A percentile compares a stretch with the other conserved stretches of the same genome.
Evolutionary conservation across 129 eudicot species (phyloP).

Genomic region (Artemisia argyi): DNA sequence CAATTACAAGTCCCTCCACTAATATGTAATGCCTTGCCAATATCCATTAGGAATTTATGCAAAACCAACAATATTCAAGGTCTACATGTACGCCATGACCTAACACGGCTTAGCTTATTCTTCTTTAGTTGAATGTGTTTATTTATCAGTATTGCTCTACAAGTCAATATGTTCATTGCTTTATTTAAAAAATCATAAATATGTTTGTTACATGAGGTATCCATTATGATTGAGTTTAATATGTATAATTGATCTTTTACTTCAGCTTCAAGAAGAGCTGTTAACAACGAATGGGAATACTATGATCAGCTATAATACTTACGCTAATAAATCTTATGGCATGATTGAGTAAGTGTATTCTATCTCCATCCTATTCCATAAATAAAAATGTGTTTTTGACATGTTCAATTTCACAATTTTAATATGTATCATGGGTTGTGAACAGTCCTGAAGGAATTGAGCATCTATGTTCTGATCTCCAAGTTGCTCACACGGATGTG

Average conservation of each 20-base stretch:
- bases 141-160: background rate
- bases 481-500: constrained; percentile 74
- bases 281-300: no score
- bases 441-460: constrained; percentile 48
- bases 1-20: no score
- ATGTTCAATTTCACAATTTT: constrained; percentile 1
- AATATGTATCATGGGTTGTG: background rate
- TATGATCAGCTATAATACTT: no score
- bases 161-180: no score
- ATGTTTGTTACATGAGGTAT: no score
- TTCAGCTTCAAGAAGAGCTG: no score
- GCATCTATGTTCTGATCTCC: constrained; percentile 64
- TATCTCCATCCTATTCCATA: background rate
- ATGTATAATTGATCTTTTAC: no score
- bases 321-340: no score
- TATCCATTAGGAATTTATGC: background rate
- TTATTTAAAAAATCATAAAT: no score
- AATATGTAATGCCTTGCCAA: no score
- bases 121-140: background rate
- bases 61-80: background rate
- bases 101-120: background rate
- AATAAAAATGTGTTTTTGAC: background rate
- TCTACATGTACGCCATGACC: background rate
- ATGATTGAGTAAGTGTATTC: background rate
- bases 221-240: no score